Conservation (phyloP, 2,329 filamentous ascomycete species). For the Trichoderma koningiopsis region DNA sequence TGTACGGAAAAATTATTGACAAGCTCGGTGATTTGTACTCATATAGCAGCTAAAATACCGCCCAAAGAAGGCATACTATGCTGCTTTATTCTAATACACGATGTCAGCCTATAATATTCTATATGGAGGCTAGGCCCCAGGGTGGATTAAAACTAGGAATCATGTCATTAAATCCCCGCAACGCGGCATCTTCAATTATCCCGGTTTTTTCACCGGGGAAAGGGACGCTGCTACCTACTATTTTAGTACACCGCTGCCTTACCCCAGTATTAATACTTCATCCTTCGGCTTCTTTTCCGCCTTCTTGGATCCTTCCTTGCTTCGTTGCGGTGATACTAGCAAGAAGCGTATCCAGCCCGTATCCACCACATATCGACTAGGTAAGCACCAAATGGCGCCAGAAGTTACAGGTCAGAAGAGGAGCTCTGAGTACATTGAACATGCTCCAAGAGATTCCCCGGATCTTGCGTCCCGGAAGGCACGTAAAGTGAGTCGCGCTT, state of each 20-base stretch:
- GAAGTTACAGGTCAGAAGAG: slow-evolving; percentile 12
- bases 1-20: neutral
- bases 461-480: slow-evolving; percentile 26
- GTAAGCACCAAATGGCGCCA: neutral
- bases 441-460: neutral
- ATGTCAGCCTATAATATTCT: neutral
- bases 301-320: neutral
- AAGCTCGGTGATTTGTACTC: neutral
- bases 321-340: neutral
- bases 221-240: neutral
- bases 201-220: neutral
- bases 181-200: neutral
- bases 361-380: neutral
- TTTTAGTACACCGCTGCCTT: slow-evolving; percentile 5
- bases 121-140: neutral
- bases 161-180: neutral
- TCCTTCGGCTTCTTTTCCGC: slow-evolving; percentile 22
- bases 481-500: slow-evolving; percentile 40
- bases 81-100: neutral
- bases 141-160: neutral
- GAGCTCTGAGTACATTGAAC: neutral
- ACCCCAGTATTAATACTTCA: slow-evolving; percentile 2
- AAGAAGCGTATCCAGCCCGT: neutral
- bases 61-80: neutral
- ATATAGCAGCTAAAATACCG: neutral